Base-by-base conservation (phyloP, 2,329 filamentous ascomycete genomes). In the Ceratocystis cubensis region DNA sequence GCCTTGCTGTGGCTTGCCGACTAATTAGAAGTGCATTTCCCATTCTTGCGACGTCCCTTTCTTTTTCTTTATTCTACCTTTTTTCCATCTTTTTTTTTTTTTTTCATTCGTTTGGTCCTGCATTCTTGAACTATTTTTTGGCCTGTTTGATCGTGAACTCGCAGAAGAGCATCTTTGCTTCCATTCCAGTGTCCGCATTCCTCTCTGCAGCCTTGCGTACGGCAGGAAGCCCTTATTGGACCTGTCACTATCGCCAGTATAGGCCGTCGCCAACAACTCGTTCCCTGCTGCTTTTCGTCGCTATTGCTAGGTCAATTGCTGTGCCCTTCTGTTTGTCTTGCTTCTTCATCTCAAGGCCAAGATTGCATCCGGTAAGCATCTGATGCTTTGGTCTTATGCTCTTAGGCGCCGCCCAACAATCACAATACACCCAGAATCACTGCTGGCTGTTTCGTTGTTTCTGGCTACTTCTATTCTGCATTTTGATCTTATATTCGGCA, bases 21-120 rank as follows among this genome's bases (percentile, higher is more conserved):
- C 30, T 57, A 61, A 65, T 65, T 65, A 59, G 64, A 45, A 61
- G 64, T 44, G 50, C 50, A 45, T 41, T 59, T 59, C 64, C 50
- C 57, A 22, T 25, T 66, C 44, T 41, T 20, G 57, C 10, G 15
- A 53, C 10, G 7, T 25, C 50, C 45, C 20, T 28, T 33, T 41
- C 65, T 50, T 56, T 57, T 61, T 57, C 65, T 61, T 62, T 50
- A 66, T 67, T 57, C 56, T 10, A 41, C 10, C 37, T 13, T 41
- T 41, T 41, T 41, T 13, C 37, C 37, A 28, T 33, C 10, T 20
- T 65, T 50, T 25, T 50, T 25, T 33, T 62, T 53, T 25, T 20
- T 61, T 61, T 13, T 22, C 28, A 59, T n/a, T 59, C 53, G n/a
- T 59, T 59, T 59, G 28, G 53, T 30, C 17, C 22, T 59, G 28